Evolutionary conservation across 2,329 filamentous ascomycete species (phyloP), one percentile per base, ranked within the genome.

Genomic region (Orbilia oligospora): DNA sequence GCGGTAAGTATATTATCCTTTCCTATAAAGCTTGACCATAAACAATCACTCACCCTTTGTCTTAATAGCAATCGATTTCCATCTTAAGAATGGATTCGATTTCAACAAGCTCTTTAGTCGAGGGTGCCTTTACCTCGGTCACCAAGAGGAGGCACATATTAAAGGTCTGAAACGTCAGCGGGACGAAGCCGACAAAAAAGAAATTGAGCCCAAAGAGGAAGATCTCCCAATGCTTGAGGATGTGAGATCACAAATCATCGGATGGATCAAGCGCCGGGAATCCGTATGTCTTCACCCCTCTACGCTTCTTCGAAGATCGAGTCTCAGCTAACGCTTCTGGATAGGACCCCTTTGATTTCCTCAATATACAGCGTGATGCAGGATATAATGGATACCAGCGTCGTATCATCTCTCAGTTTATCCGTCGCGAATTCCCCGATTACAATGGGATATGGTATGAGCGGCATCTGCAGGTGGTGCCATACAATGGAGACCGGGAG

Each of bases 351-450:
- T 18, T 14, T 16, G 63, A 41, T 4, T 78, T 72, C 20, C 22
- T 72, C 22, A 78, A 78, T 41, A 61, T 78, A 4, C 81, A 84
- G 2, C 80, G 78, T 18, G 81, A 83, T 9, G 20, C 12, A 27
- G 83, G 84, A 61, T 82, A 90, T 27, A 89, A 87, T 76, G 86
- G 87, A 0, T 91, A 88, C 81, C 90, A 92, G 82, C 89, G 90
- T 82, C 86, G 89, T 38, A 85, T 92, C 5, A 87, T 92, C 0
- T 89, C 92, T 81, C 90, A 92, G 81, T 85, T 91, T 12, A 86
- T 92, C n/a, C 86, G 89, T 12, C 87, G 87, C 14, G 90, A 92
- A 80, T 92, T 86, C 58, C 86, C 87, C 12, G 44, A 0, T 82
- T 85, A 8, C 82, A 87, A 10, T 83, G 86, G 10, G 84, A 85